A percentile compares a stretch with the other conserved stretches of the same genome.
Conservation (phyloP, 768 basidiomycete species). For the Suillus hirtellus region DNA sequence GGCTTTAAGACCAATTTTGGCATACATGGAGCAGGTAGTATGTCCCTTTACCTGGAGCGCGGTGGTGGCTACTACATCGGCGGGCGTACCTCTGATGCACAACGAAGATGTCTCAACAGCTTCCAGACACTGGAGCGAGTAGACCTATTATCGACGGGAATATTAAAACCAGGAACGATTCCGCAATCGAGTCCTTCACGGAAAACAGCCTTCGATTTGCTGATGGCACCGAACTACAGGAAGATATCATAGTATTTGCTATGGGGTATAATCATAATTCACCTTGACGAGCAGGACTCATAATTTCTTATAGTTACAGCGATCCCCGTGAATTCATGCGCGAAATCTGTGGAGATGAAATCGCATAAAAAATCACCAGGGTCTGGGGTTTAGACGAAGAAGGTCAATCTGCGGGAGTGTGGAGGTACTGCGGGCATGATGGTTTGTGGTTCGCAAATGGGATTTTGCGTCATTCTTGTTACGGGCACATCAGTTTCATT, state of each 20-base stretch:
- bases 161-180: constrained; percentile 52
- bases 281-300: neutral
- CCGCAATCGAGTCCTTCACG: constrained; percentile 32
- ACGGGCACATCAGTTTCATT: neutral
- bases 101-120: neutral
- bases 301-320: constrained; percentile 41
- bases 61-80: constrained; percentile 45
- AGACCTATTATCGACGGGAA: constrained; percentile 45
- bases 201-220: constrained; percentile 30
- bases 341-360: constrained; percentile 46
- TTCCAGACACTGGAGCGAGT: constrained; percentile 40
- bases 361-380: constrained; percentile 29
- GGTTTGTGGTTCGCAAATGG: constrained; percentile 36
- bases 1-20: constrained; percentile 43
- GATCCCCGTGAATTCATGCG: constrained; percentile 42
- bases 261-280: constrained; percentile 24
- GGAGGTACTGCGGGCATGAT: constrained; percentile 35
- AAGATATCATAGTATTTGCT: constrained; percentile 34
- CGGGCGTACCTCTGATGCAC: constrained; percentile 12
- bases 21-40: constrained; percentile 32
- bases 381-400: constrained; percentile 67
- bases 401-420: constrained; percentile 52
- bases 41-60: constrained; percentile 27
- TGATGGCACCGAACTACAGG: constrained; percentile 32
- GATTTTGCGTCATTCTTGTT: neutral